Conservation (phyloP, 371 early-diverging fungal species). For the Mucor circinelloides region DNA sequence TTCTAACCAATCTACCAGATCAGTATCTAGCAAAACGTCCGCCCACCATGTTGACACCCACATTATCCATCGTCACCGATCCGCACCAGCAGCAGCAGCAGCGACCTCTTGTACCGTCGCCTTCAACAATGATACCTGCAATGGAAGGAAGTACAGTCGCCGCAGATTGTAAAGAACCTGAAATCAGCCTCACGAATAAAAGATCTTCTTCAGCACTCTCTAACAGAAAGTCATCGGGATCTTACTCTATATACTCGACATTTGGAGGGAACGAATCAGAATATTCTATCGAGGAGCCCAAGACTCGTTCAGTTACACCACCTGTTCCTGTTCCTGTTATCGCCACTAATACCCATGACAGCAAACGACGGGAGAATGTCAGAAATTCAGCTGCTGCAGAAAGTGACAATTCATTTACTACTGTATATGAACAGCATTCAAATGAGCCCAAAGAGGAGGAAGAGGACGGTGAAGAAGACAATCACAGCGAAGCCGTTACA, state of each 20-base stretch:
- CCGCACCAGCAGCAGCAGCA: background rate
- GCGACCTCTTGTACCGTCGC: background rate
- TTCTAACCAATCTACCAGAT: slow-evolving; percentile 17
- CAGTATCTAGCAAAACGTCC: slow-evolving; percentile 18
- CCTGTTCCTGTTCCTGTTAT: background rate
- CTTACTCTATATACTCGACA: slow-evolving; percentile 28
- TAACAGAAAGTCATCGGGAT: slow-evolving; percentile 20
- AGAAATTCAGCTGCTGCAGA: slow-evolving; percentile 1
- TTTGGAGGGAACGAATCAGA: slow-evolving; percentile 21
- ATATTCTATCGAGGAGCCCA: slow-evolving; percentile 14
- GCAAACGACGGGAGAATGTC: background rate
- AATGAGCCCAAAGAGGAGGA: slow-evolving; percentile 14
- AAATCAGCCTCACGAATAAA: background rate
- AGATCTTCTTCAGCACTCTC: background rate
- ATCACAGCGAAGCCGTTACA: slow-evolving; percentile 9
- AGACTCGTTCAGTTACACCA: background rate
- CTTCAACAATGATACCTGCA: background rate
- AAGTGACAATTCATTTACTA: slow-evolving; percentile 21
- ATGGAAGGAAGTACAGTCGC: background rate
- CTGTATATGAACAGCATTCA: background rate
- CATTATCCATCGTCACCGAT: background rate
- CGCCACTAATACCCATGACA: background rate
- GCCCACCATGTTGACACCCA: background rate
- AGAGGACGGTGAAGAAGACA: slow-evolving; percentile 21
- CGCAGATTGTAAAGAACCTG: background rate